Percentiles rank a stretch among this genome's conserved stretches.
phyloP scores from a whole-genome alignment of 345 rosid species.

The Kandelia obovata region DNA sequence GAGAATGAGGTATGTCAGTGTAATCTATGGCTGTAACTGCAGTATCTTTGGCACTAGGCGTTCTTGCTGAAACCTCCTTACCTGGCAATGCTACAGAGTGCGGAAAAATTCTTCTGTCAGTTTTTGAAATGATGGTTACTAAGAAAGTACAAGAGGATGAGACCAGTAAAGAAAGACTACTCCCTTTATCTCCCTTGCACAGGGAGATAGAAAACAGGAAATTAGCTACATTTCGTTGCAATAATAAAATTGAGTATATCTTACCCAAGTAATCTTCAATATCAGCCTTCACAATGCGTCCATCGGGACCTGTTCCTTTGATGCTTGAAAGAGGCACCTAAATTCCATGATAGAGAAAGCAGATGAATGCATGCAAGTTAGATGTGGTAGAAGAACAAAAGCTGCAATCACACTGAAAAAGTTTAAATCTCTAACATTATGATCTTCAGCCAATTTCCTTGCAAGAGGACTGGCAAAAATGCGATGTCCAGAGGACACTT shows the following conservation, averaged over 20 bases:
- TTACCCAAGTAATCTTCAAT: conserved; percentile 89
- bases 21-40: conserved; percentile 64
- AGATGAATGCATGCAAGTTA: conserved; percentile 8
- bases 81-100: conserved; percentile 58
- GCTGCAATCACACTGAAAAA: not conserved
- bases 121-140: not conserved
- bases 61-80: conserved; percentile 57
- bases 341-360: conserved; percentile 13
- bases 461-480: conserved; percentile 92
- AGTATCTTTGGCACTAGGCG: conserved; percentile 44
- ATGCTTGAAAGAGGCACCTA: conserved; percentile 78
- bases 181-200: too few species aligned
- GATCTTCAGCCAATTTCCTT: conserved; percentile 81
- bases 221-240: conserved; percentile 3
- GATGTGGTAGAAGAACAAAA: not conserved
- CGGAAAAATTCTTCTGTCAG: not conserved
- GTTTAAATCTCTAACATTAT: conserved; percentile 43
- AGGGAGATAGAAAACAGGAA: not conserved
- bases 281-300: conserved; percentile 83
- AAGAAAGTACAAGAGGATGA: too few species aligned
- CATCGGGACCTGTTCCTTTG: conserved; percentile 92
- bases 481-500: conserved; percentile 56
- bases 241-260: not conserved
- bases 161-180: too few species aligned
- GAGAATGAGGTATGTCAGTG: conserved; percentile 84